Evolutionary conservation across 257 asterid species (phyloP).

Genomic region (Sherardia arvensis): DNA sequence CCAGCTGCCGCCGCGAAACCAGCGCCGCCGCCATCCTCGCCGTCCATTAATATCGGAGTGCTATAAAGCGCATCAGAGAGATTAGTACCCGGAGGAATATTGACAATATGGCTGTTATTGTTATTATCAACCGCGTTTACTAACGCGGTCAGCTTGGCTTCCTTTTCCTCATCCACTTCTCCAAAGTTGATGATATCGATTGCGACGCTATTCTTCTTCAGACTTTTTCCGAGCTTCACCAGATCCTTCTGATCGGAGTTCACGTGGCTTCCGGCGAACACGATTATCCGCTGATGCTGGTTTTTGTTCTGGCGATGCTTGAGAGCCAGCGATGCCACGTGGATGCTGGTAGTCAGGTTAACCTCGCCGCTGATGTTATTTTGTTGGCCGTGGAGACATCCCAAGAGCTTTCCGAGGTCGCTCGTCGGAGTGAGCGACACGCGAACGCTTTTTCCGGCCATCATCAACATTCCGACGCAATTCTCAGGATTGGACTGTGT

Average conservation of each 20-base stretch:
- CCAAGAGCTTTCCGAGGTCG: constrained; percentile 94
- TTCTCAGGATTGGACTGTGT: constrained; percentile 98
- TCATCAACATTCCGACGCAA: constrained; percentile 86
- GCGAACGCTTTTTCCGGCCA: constrained; percentile 95
- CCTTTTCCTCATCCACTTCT: constrained; percentile 85
- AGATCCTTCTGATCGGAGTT: constrained; percentile 75
- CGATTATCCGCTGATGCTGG: constrained; percentile 92
- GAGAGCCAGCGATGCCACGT: constrained; percentile 94
- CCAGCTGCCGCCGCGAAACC: constrained; percentile 90
- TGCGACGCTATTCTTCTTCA: constrained; percentile 95
- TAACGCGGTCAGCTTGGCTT: constrained; percentile 82
- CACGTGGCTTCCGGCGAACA: constrained; percentile 94
- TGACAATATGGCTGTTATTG: constrained; percentile 87
- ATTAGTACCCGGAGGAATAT: constrained; percentile 83
- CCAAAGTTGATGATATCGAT: constrained; percentile 94
- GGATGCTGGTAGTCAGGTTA: constrained; percentile 88
- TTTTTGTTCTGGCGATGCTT: constrained; percentile 98
- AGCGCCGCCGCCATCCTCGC: constrained; percentile 79
- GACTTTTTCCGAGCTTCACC: constrained; percentile 80
- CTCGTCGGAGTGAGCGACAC: constrained; percentile 93
- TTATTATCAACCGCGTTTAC: constrained; percentile 89
- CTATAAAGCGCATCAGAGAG: constrained; percentile 91
- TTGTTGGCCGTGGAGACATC: constrained; percentile 87
- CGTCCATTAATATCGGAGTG: constrained; percentile 89
- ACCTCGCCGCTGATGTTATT: constrained; percentile 63